These are phyloP conservation scores for Polygonum aviculare DNA, from an alignment of 148 eudicot species.

Conservation along the genomic window DNA sequence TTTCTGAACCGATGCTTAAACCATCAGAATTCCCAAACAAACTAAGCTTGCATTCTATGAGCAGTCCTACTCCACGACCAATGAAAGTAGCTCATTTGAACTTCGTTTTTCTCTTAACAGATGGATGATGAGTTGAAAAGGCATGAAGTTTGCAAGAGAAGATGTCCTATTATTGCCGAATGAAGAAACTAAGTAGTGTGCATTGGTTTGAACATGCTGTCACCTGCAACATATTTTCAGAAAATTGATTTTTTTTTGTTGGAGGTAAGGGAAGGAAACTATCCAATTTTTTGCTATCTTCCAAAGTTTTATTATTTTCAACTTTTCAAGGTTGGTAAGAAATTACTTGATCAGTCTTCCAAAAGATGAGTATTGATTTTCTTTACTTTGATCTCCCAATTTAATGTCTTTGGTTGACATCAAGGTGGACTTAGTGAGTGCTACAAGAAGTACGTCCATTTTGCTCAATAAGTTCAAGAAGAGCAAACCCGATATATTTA, in stretches of 20 bases:
- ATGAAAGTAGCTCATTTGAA: not conserved
- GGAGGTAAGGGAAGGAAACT: constrained; percentile 89
- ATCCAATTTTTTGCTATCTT: constrained; percentile 82
- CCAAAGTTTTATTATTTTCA: constrained; percentile 84
- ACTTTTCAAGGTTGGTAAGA: constrained; percentile 52
- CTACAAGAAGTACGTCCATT: constrained; percentile 59
- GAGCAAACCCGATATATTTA: no score
- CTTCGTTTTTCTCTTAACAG: not conserved
- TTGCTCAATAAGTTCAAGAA: no score
- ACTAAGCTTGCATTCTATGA: not conserved
- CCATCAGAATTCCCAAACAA: constrained; percentile 15
- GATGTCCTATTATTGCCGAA: constrained; percentile 41
- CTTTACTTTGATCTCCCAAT: not conserved
- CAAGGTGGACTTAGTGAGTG: constrained; percentile 83
- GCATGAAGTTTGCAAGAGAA: constrained; percentile 30
- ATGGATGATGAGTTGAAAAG: constrained; percentile 29
- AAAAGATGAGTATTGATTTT: not conserved
- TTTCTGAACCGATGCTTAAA: no score
- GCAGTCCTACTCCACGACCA: not conserved
- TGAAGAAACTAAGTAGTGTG: constrained; percentile 8
- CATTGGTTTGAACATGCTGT: no score
- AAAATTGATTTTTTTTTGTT: not conserved
- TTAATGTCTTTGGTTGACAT: constrained; percentile 7
- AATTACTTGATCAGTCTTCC: not conserved
- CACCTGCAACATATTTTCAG: not conserved